Base-by-base conservation (phyloP, 2,329 filamentous ascomycete species). In the Endoconidiophora polonica region DNA sequence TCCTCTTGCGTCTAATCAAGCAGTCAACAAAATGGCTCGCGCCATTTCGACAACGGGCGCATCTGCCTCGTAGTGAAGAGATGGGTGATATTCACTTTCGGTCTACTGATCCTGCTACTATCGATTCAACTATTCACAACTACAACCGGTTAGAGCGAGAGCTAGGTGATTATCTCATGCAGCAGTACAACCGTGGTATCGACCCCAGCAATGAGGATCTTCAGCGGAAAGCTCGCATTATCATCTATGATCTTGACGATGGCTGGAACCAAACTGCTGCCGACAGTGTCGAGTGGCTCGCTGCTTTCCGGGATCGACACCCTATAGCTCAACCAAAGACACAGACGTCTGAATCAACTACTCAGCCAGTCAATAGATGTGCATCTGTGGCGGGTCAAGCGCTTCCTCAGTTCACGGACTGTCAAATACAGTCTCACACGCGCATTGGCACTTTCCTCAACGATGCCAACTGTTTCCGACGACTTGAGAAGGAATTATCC, bases 211-310 rank as follows among this genome's bases (percentile, higher is more conserved):
- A 80, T 53, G 67, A 67, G 2, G 71, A 74, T 43, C 59, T 81
- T 38, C 76, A 78, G 56, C 64, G 63, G 24, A 66, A 77, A 56
- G 76, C 75, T 20, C 70, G 77, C 54, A 66, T 77, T 47, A 76
- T 79, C 56, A 75, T 80, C 20, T 79, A 77, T 60, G 74, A 77
- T 44, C 71, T 68, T 52, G 74, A 79, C 48, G 76, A 80, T 56
- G 70, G 69, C 7, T 79, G 76, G 75, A 79, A 79, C 55, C 76
- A 79, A 57, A 81, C 76, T 1, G 71, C 70, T 0, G 73, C 75
- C 2, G 76, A 81, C 55, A 74, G 76, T 53, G 55, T 63, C 2
- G 60, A 65, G 3, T 78, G 75, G 71, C 63, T 80, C 1, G 59
- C 63, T 3, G 62, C 66, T 10, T 80, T 80, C 62, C 72, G 67